Conservation (phyloP, 305 asterid species). For the Fraxinus sp. region DNA sequence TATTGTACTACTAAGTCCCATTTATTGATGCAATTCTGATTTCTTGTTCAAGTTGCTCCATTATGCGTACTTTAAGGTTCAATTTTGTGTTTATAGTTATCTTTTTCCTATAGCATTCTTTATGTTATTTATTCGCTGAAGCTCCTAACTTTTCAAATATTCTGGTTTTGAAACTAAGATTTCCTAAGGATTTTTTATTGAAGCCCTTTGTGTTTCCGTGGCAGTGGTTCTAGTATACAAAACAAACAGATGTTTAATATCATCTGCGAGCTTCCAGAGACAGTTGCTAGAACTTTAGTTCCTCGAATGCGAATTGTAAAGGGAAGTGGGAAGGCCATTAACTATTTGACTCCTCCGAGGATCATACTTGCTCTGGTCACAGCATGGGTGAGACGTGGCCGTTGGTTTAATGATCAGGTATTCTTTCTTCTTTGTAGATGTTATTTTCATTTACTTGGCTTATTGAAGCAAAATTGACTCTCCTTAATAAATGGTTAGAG, state of each 20-base stretch:
- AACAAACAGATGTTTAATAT: constrained; percentile 95
- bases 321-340: constrained; percentile 92
- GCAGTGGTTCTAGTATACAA: constrained; percentile 85
- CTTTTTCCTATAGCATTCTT: neutral
- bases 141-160: neutral
- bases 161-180: neutral
- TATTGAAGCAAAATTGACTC: neutral
- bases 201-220: constrained; percentile 15
- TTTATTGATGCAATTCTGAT: neutral
- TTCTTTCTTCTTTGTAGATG: neutral
- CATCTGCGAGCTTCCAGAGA: constrained; percentile 96
- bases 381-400: constrained; percentile 91
- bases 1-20: neutral
- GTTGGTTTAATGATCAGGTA: constrained; percentile 98
- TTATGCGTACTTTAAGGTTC: neutral
- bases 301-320: constrained; percentile 93
- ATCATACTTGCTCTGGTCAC: constrained; percentile 87
- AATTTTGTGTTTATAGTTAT: neutral
- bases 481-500: neutral
- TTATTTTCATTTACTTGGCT: neutral
- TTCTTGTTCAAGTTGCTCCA: neutral
- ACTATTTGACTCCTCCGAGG: constrained; percentile 92
- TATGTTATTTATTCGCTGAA: neutral
- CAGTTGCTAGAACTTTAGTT: constrained; percentile 90
- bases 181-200: neutral